Conservation (phyloP, 805 yeast genomes). For the Metschnikowia dekortorum region DNA sequence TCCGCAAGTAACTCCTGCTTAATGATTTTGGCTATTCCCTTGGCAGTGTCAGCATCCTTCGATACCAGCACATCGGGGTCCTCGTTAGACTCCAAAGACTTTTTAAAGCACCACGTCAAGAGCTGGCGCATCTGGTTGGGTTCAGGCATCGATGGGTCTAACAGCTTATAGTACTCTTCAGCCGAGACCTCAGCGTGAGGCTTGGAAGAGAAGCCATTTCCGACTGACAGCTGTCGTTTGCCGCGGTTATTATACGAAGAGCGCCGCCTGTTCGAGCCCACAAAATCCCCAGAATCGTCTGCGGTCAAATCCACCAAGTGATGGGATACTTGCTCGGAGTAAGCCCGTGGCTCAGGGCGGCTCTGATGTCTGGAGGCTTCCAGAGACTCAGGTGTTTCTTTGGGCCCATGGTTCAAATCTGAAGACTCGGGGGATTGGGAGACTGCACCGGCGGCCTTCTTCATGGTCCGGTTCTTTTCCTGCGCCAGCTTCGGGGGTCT, state of each 20-base stretch:
- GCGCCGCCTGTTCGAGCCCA: constrained; percentile 7
- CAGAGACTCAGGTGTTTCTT: background rate
- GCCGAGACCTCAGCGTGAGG: constrained; percentile 62
- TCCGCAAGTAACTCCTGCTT: constrained; percentile 60
- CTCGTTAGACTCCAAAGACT: constrained; percentile 35
- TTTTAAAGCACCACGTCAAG: constrained; percentile 61
- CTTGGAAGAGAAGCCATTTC: constrained; percentile 63
- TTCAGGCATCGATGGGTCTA: constrained; percentile 60
- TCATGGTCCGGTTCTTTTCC: background rate
- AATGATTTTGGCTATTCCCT: constrained; percentile 56
- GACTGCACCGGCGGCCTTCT: too few relatives aligned
- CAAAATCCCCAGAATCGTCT: constrained; percentile 3
- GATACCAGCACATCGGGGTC: constrained; percentile 5
- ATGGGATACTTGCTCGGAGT: constrained; percentile 29
- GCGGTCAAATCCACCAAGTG: constrained; percentile 22
- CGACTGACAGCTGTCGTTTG: constrained; percentile 67
- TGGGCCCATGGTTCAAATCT: too few relatives aligned
- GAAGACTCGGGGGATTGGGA: too few relatives aligned
- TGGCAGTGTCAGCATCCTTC: constrained; percentile 38
- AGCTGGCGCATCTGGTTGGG: constrained; percentile 71
- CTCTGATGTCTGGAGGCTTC: background rate
- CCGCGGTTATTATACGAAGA: constrained; percentile 58
- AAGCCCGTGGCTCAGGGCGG: constrained; percentile 5
- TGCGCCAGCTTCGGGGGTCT: background rate
- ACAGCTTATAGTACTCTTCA: constrained; percentile 54